A percentile compares a stretch with the other conserved stretches of the same genome.
Evolutionary conservation across 768 basidiomycete species (phyloP).

Genomic region (Rhodotorula sphaerocarpa): DNA sequence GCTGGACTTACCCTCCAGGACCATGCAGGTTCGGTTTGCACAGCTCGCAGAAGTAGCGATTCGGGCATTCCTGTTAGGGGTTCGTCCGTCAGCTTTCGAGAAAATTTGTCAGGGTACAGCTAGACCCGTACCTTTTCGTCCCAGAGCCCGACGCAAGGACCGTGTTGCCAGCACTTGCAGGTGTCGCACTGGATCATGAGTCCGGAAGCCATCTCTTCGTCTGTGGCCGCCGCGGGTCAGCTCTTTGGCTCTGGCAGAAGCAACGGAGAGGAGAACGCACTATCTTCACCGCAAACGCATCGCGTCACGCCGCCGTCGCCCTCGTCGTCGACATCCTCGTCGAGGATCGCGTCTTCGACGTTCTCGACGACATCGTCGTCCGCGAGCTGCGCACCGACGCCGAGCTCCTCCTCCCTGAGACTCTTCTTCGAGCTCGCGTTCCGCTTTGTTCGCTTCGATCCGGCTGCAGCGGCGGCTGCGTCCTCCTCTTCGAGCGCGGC

Average conservation of each 20-base stretch:
- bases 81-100: background rate
- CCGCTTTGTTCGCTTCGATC: constrained; percentile 20
- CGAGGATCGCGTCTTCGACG: background rate
- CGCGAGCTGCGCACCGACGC: constrained; percentile 14
- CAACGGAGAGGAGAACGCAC: too few relatives aligned
- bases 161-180: constrained; percentile 98
- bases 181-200: constrained; percentile 97
- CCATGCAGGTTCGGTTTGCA: constrained; percentile 79
- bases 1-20: constrained; percentile 31
- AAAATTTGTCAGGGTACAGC: too few relatives aligned
- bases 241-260: too few relatives aligned
- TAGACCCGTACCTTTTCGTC: constrained; percentile 54
- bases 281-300: constrained; percentile 74
- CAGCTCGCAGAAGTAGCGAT: constrained; percentile 86
- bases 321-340: constrained; percentile 50
- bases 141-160: constrained; percentile 81
- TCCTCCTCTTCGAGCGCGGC: constrained; percentile 2
- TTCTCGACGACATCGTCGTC: background rate
- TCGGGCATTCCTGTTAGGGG: constrained; percentile 49
- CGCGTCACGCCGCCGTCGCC: constrained; percentile 59
- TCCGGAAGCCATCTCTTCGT: constrained; percentile 55
- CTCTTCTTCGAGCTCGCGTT: constrained; percentile 15
- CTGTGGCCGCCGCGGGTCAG: constrained; percentile 47
- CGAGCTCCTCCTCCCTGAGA: constrained; percentile 25
- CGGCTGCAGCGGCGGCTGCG: background rate